Evolutionary conservation across 2,329 filamentous ascomycete genomes (phyloP), one percentile per base, ranked within the genome.

Genomic region (Mycosphaerella arachidis): DNA sequence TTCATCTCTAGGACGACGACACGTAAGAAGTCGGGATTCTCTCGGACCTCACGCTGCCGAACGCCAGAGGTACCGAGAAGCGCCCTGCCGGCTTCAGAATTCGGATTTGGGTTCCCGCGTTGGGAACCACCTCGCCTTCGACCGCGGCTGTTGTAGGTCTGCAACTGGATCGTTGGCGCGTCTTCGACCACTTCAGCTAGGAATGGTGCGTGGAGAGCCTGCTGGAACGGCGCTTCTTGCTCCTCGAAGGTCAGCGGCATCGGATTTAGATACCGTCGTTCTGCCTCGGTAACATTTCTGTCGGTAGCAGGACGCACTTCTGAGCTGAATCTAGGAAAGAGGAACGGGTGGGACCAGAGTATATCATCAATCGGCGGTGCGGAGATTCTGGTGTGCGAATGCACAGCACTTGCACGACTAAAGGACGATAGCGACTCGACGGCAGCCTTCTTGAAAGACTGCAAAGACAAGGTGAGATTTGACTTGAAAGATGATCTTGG

Each of bases 1-100:
- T 87, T 86, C 84, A 87, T 86, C 72, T 87, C 85, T 52, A 87
- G 76, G 10, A 87, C 85, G 16, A 86, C 83, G 64, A 87, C 81
- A 37, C 85, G 81, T 51, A 87, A 73, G 69, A 87, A 87, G 67
- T 87, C 81, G 64, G 81, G 78, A 70, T 87, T 87, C 68, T 87
- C 85, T 54, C 85, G 77, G 30, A 83, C 82, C 67, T 87, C 85
- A n/a, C 85, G 79, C 65, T 84, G 83, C 10, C 84, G 81, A 16
- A 80, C 76, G 10, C 58, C 65, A n/a, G 55, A 65, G 12, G 62
- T 62, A 10, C 61, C 69, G 6, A 72, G 74, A 35, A 76, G 69
- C 18, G 75, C 73, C 60, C 75, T 73, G 16, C 77, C 77, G 29
- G 76, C 76, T 65, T 80, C 77, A 30, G 76, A 74, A 58, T 72